Conservation (phyloP, 31 red algal species). For the Asparagopsis taxiformis region DNA sequence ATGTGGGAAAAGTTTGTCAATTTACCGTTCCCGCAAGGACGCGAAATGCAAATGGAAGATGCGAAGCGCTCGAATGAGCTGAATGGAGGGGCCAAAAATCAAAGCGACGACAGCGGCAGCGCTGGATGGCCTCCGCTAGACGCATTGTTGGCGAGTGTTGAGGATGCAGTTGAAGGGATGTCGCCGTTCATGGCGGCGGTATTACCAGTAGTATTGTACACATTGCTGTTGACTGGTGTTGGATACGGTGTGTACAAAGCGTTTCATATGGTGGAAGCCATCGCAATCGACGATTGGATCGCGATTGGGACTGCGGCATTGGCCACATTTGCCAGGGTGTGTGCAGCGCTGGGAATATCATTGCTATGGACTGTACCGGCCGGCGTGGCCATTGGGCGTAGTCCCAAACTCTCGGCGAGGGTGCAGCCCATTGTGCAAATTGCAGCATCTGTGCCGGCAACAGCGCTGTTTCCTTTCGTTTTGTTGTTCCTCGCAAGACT, state of each 20-base stretch:
- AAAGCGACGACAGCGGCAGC: too few species aligned
- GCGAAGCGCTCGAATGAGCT: neutral
- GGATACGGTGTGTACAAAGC: conserved; percentile 38
- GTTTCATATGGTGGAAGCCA: conserved; percentile 12
- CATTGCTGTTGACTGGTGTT: conserved; percentile 8
- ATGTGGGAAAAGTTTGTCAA: conserved; percentile 83
- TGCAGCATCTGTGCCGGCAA: conserved; percentile 94
- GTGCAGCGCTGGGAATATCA: conserved; percentile 74
- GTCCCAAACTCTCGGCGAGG: conserved; percentile 56
- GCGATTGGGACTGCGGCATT: conserved; percentile 53
- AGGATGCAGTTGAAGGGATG: too few species aligned
- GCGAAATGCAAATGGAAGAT: neutral
- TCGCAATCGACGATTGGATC: conserved; percentile 50
- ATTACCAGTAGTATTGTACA: conserved; percentile 1
- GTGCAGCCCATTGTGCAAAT: conserved; percentile 95
- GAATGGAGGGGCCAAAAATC: too few species aligned
- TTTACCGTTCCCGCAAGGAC: conserved; percentile 22
- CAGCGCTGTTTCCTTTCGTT: conserved; percentile 92
- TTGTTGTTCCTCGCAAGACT: conserved; percentile 75
- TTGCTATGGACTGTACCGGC: conserved; percentile 91
- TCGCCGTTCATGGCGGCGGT: neutral
- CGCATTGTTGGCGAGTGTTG: too few species aligned
- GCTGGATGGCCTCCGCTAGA: too few species aligned
- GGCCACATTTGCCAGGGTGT: conserved; percentile 80
- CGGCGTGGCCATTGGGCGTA: conserved; percentile 85